phyloP scores from a whole-genome alignment of 106 monocot species.

The Chionographis japonica region DNA sequence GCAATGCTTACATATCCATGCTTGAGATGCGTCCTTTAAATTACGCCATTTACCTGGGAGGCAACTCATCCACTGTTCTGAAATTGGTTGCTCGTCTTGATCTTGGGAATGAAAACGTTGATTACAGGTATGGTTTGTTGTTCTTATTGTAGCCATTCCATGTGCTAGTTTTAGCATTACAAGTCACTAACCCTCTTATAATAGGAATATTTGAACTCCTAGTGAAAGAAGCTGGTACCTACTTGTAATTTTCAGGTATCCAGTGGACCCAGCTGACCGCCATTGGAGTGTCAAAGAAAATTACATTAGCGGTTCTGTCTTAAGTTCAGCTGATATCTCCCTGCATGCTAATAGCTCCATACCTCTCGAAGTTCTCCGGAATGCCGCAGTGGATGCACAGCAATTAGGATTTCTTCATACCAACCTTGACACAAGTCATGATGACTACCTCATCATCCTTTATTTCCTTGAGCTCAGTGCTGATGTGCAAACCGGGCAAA shows the following conservation, averaged over 20 bases:
- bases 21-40: conserved; percentile 31
- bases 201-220: no score
- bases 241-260: conserved; percentile 17
- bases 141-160: background rate
- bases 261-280: conserved; percentile 28
- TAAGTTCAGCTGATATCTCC: conserved; percentile 10
- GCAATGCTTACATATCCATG: conserved; percentile 34
- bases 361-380: conserved; percentile 31
- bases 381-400: conserved; percentile 9
- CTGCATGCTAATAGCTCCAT: conserved; percentile 13
- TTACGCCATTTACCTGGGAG: conserved; percentile 14
- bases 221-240: background rate
- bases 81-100: conserved; percentile 29
- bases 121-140: conserved; percentile 15
- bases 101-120: conserved; percentile 21
- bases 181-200: no score
- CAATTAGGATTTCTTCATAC: conserved; percentile 15
- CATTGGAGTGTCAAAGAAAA: conserved; percentile 16
- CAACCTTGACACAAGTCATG: conserved; percentile 6
- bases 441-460: conserved; percentile 24
- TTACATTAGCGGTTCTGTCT: background rate
- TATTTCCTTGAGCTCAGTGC: conserved; percentile 27
- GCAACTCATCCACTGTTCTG: conserved; percentile 8
- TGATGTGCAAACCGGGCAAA: conserved; percentile 16
- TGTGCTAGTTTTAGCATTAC: no score